These are phyloP conservation scores for Parmelia sp. DNA, from an alignment of 495 filamentous ascomycete species.

Conservation along the genomic window DNA sequence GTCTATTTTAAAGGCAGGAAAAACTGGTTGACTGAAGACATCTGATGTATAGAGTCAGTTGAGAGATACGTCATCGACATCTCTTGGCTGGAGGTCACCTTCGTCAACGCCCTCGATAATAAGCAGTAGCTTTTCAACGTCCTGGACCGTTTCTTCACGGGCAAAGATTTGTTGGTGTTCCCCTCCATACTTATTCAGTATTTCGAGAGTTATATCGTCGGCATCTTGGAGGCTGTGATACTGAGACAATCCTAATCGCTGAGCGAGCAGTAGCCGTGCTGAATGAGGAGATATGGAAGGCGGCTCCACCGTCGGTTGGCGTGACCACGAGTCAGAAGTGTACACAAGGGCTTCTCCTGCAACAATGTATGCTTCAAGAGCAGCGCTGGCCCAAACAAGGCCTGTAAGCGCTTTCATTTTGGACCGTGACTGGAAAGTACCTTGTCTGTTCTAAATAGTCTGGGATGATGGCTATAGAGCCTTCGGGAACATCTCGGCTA, in stretches of 20 bases:
- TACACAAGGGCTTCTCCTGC: conserved; percentile 34
- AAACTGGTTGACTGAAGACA: conserved; percentile 21
- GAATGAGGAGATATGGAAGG: conserved; percentile 37
- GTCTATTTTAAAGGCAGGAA: conserved; percentile 15
- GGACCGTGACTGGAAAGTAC: neutral
- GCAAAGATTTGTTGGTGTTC: conserved; percentile 38
- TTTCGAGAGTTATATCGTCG: conserved; percentile 40
- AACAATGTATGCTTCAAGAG: neutral
- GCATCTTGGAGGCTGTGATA: conserved; percentile 42
- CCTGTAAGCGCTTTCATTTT: conserved; percentile 24
- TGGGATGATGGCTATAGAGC: conserved; percentile 8
- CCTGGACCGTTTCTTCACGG: conserved; percentile 16
- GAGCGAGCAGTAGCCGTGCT: conserved; percentile 49
- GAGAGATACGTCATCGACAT: neutral
- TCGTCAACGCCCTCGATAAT: conserved; percentile 44
- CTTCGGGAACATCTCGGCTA: neutral
- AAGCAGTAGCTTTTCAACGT: conserved; percentile 34
- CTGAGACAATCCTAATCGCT: conserved; percentile 46
- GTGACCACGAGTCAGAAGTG: conserved; percentile 28
- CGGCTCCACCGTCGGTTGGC: conserved; percentile 9
- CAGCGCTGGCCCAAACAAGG: conserved; percentile 9
- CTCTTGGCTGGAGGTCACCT: conserved; percentile 31
- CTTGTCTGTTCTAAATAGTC: neutral
- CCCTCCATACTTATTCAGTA: conserved; percentile 46
- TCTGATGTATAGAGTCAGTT: conserved; percentile 20